Evolutionary conservation across 2,329 filamentous ascomycete genomes (phyloP).

Genomic region (Hypoxylon sp.): DNA sequence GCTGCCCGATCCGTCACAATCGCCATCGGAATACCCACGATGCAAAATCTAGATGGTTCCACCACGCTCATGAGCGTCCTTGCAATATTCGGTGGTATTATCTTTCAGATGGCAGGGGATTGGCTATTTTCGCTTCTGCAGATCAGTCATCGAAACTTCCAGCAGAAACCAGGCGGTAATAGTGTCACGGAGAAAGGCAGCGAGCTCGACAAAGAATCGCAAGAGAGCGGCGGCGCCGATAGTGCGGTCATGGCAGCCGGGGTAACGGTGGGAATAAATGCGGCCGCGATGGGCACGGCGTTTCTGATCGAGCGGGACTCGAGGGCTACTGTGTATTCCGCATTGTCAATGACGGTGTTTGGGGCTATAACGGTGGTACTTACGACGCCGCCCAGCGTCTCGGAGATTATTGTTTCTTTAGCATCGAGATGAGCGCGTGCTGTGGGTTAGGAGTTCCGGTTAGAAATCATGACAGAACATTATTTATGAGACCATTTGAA

Average conservation of each 20-base stretch:
- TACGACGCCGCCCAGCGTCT: conserved; percentile 64
- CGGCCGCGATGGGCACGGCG: conserved; percentile 72
- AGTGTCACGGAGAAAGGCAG: conserved; percentile 21
- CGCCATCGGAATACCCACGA: conserved; percentile 52
- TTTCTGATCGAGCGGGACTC: conserved; percentile 69
- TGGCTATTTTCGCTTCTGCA: conserved; percentile 49
- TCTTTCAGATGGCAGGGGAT: conserved; percentile 54
- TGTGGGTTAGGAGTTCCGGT: neutral
- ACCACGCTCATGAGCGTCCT: conserved; percentile 53
- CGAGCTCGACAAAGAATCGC: neutral
- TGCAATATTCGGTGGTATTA: conserved; percentile 53
- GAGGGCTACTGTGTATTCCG: conserved; percentile 69
- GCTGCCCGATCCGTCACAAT: conserved; percentile 54
- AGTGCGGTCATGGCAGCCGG: conserved; percentile 63
- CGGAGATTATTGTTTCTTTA: conserved; percentile 55
- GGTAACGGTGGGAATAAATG: conserved; percentile 70
- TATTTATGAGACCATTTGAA: conserved; percentile 25
- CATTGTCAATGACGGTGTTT: conserved; percentile 70
- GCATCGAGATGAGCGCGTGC: conserved; percentile 49
- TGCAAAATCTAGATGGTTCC: conserved; percentile 51
- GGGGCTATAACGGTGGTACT: conserved; percentile 70
- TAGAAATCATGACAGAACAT: conserved; percentile 21
- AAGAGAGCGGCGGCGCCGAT: conserved; percentile 28
- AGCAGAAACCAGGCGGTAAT: conserved; percentile 2
- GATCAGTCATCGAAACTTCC: conserved; percentile 44